Base-by-base conservation (phyloP, 306 rosid species). In the Dalbergia oliveri region DNA sequence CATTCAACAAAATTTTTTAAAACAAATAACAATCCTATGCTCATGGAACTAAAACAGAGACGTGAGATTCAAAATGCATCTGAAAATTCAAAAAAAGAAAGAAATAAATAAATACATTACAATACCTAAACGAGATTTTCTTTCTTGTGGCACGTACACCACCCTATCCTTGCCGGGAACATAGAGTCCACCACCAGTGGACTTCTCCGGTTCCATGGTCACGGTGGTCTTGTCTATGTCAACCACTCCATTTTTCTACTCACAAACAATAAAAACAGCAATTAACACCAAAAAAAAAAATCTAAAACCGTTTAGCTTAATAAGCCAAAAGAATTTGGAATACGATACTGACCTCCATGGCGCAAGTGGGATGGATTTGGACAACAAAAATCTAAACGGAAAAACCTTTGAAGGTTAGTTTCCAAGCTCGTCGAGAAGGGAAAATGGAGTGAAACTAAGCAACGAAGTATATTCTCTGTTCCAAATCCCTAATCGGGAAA, bases 151-250 rank as follows among this genome's bases (percentile, higher is more conserved):
- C 41, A 87, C 87, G 56, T 86, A 95, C 35, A 79, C 91, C 21
- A 90, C 84, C 53, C 91, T 80, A 45, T 93, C 98, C 81, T 90
- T 95, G 78, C 97, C 98, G 0, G 98, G 97, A 80, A 93, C 82
- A 84, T 64, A 89, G 68, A 93, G 87, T 47, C 97, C 97, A 23
- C 92, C 93, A 4, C 79, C 78, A 18, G 70, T 69, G 12, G 75
- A 61, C 61, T 83, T 88, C 54, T 95, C 98, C 1, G 94, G 89
- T 81, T 90, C 97, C 87, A 95, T 65, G 1, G 88, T 87, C 26
- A 9, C 82, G 0, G 86, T 95, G 15, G 82, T 85, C 79, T 87
- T 89, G 72, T 90, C 85, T 53, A 93, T 37, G 54, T 95, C 97
- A 43, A 95, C 16, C 11, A 78, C 72, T 64, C 84, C 88, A 63